Evolutionary conservation across 2,329 filamentous ascomycete genomes (phyloP), one percentile per base, ranked within the genome.

Genomic region (Diaporthe australafricana): DNA sequence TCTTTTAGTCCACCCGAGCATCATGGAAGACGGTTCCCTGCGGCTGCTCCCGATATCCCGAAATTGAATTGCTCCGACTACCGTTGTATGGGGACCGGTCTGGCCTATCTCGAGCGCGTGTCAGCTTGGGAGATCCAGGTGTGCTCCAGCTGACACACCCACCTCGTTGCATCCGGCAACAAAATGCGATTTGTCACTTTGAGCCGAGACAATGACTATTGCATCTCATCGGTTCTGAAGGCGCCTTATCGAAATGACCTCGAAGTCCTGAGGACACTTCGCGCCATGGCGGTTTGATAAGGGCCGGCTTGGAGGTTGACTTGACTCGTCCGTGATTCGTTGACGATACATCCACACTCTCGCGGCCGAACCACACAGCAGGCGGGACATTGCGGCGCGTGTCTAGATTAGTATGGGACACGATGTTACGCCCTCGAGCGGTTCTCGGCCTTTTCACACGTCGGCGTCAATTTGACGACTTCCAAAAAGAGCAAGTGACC

Each of bases 401-500:
- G 60, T 65, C 60, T 65, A 17, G 45, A 65, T 65, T 38, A 65
- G 60, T 65, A 65, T 65, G 45, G 30, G 30, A n/a, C 45, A 20
- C 60, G 60, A 65, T 65, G 60, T 65, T 50, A 65, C 60, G 30
- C 60, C 42, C 45, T 50, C 14, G n/a, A 50, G 30, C 30, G 45
- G n/a, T 65, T 38, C 60, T 65, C 45, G 60, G 60, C 60, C 60
- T 27, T 65, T 65, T 38, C n/a, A 20, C 50, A 14, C 47, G 45
- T 50, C 30, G 60, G 60, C 60, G n/a, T 30, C 60, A 65, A 30
- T 45, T 65, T 50, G 45, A 65, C 60, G 38, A 50, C 67, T 60
- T 69, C 67, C 67, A 40, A 69, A 60, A 60, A 32, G 53, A 69
- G 67, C 67, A 60, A 69, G 53, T 69, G 67, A 69, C 67, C 67